A percentile compares a stretch with the other conserved stretches of the same genome.
Evolutionary conservation across 108 stramenopile species (phyloP).

Genomic region (Aurantiochytrium sp.): DNA sequence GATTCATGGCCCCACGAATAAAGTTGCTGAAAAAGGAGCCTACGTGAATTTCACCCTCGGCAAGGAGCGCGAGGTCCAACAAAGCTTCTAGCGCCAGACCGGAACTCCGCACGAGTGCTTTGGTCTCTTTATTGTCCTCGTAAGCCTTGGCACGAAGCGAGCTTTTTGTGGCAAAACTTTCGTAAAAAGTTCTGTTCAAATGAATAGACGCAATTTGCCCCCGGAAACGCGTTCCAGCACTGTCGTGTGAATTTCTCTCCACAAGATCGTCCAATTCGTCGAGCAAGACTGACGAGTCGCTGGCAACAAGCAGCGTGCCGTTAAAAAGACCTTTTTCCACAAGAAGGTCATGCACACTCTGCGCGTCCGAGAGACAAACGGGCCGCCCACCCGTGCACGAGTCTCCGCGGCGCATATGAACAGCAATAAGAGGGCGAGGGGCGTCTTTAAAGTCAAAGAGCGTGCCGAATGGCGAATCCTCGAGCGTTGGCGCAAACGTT

Average conservation of each 20-base stretch:
- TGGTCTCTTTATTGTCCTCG: background rate
- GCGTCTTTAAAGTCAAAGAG: background rate
- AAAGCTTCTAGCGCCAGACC: background rate
- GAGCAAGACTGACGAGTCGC: background rate
- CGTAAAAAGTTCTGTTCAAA: background rate
- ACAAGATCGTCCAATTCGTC: background rate
- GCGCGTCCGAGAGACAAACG: background rate
- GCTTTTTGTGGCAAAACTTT: background rate
- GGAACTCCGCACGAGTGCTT: background rate
- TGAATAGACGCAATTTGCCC: background rate
- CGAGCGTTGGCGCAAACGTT: background rate
- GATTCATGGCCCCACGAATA: background rate
- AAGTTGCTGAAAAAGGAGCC: background rate
- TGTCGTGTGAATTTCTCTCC: background rate
- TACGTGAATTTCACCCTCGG: background rate
- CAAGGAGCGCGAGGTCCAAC: background rate
- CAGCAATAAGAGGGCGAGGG: background rate
- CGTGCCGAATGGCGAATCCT: background rate
- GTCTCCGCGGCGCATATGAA: background rate
- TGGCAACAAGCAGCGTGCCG: background rate
- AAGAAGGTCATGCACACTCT: background rate
- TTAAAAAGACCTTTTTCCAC: background rate
- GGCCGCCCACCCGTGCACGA: background rate
- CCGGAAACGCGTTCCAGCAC: background rate
- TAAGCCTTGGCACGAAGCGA: background rate